Evolutionary conservation across 257 asterid species (phyloP).

Genomic region (Solanum medicagineum): DNA sequence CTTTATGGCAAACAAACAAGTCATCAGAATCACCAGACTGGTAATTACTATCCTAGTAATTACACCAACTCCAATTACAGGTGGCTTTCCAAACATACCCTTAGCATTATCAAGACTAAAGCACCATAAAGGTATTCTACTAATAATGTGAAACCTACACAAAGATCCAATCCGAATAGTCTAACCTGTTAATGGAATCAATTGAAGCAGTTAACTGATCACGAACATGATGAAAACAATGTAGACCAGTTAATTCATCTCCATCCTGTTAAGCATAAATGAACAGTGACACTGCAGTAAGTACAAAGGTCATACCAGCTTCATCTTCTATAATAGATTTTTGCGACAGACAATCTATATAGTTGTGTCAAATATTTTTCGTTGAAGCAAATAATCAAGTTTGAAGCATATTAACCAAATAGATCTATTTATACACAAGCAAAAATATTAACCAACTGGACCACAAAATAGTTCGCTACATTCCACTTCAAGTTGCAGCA

Average conservation of each 20-base stretch:
- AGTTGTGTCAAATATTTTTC: neutral
- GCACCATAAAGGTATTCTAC: neutral
- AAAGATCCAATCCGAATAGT: neutral
- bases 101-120: neutral
- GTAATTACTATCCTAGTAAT: too few relatives aligned
- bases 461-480: neutral
- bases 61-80: too few relatives aligned
- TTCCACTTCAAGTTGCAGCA: neutral
- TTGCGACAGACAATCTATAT: neutral
- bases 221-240: conserved; percentile 93
- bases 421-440: neutral
- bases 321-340: neutral
- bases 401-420: neutral
- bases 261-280: conserved; percentile 43
- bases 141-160: neutral
- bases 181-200: conserved; percentile 93
- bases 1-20: too few relatives aligned
- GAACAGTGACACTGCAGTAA: neutral
- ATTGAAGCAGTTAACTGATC: conserved; percentile 67
- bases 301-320: neutral
- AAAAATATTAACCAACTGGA: neutral
- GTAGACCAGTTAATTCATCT: conserved; percentile 88
- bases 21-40: too few relatives aligned
- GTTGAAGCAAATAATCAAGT: neutral
- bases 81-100: too few relatives aligned